These are phyloP conservation scores for Cladosporium phlei DNA, from an alignment of 2,329 filamentous ascomycete species.

Conservation along the genomic window DNA sequence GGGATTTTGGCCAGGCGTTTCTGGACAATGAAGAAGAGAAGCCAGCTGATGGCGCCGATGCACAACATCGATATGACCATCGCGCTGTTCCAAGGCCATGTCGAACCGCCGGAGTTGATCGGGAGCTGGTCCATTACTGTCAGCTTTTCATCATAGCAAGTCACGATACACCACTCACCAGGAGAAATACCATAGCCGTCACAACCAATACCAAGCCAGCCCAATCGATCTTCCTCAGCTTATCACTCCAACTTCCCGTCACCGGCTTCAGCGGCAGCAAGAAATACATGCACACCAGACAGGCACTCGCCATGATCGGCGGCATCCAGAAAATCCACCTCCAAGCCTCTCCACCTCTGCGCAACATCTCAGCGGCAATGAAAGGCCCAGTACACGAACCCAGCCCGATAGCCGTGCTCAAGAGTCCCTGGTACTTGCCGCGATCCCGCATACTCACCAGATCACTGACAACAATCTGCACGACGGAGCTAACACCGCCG, in stretches of 20 bases:
- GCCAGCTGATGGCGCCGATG: conserved; percentile 35
- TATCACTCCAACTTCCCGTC: conserved; percentile 5
- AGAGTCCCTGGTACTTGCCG: conserved; percentile 10
- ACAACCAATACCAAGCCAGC: conserved; percentile 5
- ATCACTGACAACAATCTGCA: conserved; percentile 60
- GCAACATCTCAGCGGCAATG: conserved; percentile 10
- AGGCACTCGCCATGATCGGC: background rate
- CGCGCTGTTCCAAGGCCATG: conserved; percentile 51
- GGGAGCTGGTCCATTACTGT: background rate
- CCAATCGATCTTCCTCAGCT: conserved; percentile 9
- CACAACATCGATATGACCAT: conserved; percentile 54
- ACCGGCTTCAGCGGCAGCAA: conserved; percentile 7
- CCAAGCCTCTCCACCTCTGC: conserved; percentile 9
- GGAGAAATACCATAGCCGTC: conserved; percentile 4
- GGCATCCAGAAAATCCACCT: conserved; percentile 12
- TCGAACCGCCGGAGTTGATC: conserved; percentile 48
- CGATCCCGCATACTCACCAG: conserved; percentile 9
- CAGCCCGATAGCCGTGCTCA: conserved; percentile 4
- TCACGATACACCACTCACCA: background rate
- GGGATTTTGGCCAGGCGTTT: conserved; percentile 5
- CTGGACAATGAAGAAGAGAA: conserved; percentile 8
- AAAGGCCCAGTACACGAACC: conserved; percentile 3
- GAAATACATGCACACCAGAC: background rate
- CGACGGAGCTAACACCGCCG: conserved; percentile 66
- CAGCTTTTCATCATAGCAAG: background rate